A percentile compares a stretch with the other conserved stretches of the same genome.
phyloP scores from a whole-genome alignment of 108 stramenopile genomes.

The Cylindrotheca closterium region DNA sequence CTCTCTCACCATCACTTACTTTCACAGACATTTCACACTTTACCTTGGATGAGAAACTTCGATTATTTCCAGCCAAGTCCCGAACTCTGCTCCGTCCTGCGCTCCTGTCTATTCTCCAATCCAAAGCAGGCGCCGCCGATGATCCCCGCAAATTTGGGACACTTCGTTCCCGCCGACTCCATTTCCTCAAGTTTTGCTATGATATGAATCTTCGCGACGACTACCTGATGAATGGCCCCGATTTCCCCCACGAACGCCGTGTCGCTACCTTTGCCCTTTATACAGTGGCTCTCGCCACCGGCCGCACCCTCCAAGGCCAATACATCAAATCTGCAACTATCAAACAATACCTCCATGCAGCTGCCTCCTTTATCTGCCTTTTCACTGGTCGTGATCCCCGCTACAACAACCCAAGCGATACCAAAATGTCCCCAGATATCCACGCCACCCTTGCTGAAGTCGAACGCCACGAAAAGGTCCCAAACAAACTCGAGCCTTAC shows the following conservation, averaged over 20 bases:
- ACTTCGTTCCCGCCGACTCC: conserved; percentile 8
- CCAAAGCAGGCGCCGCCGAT: not conserved
- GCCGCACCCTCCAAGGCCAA: not conserved
- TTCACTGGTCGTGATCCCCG: not conserved
- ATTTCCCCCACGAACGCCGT: not conserved
- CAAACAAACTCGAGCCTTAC: not conserved
- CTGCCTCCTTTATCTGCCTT: not conserved
- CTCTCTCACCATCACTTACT: not conserved
- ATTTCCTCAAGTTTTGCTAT: conserved; percentile 1
- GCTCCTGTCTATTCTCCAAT: not conserved
- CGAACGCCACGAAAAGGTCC: not conserved
- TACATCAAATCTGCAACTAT: conserved; percentile 1
- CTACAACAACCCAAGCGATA: not conserved
- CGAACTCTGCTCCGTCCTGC: conserved; percentile 7
- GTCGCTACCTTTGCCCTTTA: not conserved
- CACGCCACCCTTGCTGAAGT: not conserved
- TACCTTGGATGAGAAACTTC: not conserved
- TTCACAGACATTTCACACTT: conserved; percentile 2
- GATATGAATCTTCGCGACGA: not conserved
- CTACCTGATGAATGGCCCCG: not conserved
- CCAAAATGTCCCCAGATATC: not conserved
- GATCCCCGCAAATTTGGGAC: not conserved
- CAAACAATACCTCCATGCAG: conserved; percentile 1
- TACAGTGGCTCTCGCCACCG: not conserved
- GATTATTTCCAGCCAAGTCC: conserved; percentile 1